A percentile compares a stretch with the other conserved stretches of the same genome.
Evolutionary conservation across 208 protist species (phyloP).

Genomic region (Porcisia deanei): DNA sequence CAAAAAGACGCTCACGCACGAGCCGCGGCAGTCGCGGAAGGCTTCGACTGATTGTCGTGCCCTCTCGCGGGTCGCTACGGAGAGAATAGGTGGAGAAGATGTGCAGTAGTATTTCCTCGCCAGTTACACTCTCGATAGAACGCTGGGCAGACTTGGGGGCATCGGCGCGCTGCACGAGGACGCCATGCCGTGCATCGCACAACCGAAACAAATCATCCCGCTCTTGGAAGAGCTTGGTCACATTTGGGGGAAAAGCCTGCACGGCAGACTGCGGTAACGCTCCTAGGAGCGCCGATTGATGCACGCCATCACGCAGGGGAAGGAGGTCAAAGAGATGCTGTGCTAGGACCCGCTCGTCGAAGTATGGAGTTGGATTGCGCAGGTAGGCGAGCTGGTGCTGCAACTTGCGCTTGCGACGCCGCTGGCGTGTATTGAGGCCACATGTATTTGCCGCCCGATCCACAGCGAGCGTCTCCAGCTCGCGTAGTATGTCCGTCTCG

Average conservation of each 20-base stretch:
- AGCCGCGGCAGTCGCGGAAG: slow-evolving; percentile 40
- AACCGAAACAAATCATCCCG: slow-evolving; percentile 27
- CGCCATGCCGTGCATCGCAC: slow-evolving; percentile 33
- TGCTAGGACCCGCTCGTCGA: slow-evolving; percentile 72
- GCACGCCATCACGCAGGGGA: slow-evolving; percentile 39
- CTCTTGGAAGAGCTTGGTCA: slow-evolving; percentile 22
- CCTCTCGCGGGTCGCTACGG: slow-evolving; percentile 45
- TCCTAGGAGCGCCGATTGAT: slow-evolving; percentile 29
- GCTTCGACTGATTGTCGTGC: slow-evolving; percentile 64
- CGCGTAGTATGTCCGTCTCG: slow-evolving; percentile 18
- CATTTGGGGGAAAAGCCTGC: slow-evolving; percentile 30
- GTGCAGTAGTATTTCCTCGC: slow-evolving; percentile 74
- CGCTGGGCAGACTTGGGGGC: slow-evolving; percentile 23
- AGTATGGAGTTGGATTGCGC: slow-evolving; percentile 57
- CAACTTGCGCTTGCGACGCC: slow-evolving; percentile 44
- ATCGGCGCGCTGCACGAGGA: slow-evolving; percentile 75
- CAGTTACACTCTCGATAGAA: slow-evolving; percentile 33
- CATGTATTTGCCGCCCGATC: slow-evolving; percentile 30
- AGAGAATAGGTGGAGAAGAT: slow-evolving; percentile 65
- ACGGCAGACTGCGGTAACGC: slow-evolving; percentile 28
- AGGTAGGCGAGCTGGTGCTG: slow-evolving; percentile 63
- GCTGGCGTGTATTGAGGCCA: slow-evolving; percentile 31
- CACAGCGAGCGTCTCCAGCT: slow-evolving; percentile 34
- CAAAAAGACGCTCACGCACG: slow-evolving; percentile 40
- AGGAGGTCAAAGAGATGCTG: slow-evolving; percentile 79